Percentiles rank a stretch among this genome's conserved stretches.
These are phyloP conservation scores for Asterochloris sp. DNA, from an alignment of 139 green algal genomes.

Conservation along the genomic window DNA sequence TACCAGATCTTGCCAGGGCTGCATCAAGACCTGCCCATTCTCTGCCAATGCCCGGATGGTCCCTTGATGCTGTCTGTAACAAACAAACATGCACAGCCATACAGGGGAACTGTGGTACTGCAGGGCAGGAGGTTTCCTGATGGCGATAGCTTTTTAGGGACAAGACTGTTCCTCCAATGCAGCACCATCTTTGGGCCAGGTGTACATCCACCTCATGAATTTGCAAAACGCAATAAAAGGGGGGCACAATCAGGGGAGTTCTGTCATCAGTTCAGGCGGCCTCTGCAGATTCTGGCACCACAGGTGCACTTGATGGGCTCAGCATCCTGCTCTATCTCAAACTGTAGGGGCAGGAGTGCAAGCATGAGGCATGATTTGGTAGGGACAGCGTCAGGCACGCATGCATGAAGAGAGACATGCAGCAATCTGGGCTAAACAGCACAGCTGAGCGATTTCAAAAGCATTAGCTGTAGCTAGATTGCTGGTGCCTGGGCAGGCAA, in stretches of 20 bases:
- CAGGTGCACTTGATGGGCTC: conserved; percentile 55
- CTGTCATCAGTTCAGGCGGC: conserved; percentile 66
- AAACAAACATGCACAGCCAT: no score
- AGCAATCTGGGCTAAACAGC: background rate
- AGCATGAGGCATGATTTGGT: background rate
- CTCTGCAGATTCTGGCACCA: conserved; percentile 55
- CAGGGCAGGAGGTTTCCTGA: background rate
- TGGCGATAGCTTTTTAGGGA: background rate
- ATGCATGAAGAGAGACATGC: background rate
- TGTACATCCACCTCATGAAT: conserved; percentile 54
- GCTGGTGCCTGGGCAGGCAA: background rate
- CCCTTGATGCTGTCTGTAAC: no score
- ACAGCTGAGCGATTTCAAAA: background rate
- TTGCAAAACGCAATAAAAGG: conserved; percentile 39
- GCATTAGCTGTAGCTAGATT: background rate
- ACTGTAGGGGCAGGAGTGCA: conserved; percentile 26
- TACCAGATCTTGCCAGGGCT: no score
- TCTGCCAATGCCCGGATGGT: no score
- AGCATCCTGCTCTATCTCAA: conserved; percentile 48
- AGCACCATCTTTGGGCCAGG: conserved; percentile 35
- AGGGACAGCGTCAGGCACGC: background rate
- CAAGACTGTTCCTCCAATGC: background rate
- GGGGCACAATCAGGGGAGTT: no score
- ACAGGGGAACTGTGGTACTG: background rate
- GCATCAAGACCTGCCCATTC: no score